Base-by-base conservation (phyloP, 2,329 filamentous ascomycete genomes). In the Albophoma yamanashiensis region DNA sequence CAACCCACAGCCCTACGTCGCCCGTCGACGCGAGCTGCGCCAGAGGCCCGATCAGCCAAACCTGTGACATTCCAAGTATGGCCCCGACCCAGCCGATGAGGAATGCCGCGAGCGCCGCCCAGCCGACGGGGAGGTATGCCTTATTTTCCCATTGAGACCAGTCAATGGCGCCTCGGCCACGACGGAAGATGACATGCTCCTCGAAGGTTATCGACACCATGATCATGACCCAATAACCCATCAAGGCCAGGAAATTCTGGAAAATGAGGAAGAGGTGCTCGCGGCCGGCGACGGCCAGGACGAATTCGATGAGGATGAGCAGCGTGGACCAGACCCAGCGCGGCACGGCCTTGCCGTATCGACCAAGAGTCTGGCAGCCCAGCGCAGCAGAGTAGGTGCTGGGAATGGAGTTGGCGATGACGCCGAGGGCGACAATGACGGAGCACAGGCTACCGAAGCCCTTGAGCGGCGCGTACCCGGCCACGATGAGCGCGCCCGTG, bases 41-140 rank as follows among this genome's bases (percentile, higher is more conserved):
- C 62, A 86, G 79, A 0, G 82, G 82, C 0, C 83, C 83, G 4
- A 78, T 77, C 59, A 80, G 86, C 82, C 82, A 86, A 1, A 76
- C 78, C 66, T 84, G 81, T 2, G 75, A 77, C 79, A 86, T 85
- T 8, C 80, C 79, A 0, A 83, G 80, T 1, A 86, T 70, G 1
- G 84, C 77, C n/a, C 84, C 71, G 3, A 70, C 76, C 68, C 79
- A 75, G 25, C 77, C 78, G 12, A 78, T 58, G 1, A 79, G 42
- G 7, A 76, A 82, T 5, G 76, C 75, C 1, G 69, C 70, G 4
- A 81, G 59, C 0, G 79, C 79, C 1, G 79, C 74, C 15, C 76
- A 63, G 0, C 79, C 79, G 1, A 74, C 67, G 0, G 78, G 78
- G 25, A 81, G 69, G 58, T 73, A 74, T 3, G 67, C 64, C n/a